phyloP scores from a whole-genome alignment of 2,329 filamentous ascomycete genomes.

The Pseudocercospora ulei region DNA sequence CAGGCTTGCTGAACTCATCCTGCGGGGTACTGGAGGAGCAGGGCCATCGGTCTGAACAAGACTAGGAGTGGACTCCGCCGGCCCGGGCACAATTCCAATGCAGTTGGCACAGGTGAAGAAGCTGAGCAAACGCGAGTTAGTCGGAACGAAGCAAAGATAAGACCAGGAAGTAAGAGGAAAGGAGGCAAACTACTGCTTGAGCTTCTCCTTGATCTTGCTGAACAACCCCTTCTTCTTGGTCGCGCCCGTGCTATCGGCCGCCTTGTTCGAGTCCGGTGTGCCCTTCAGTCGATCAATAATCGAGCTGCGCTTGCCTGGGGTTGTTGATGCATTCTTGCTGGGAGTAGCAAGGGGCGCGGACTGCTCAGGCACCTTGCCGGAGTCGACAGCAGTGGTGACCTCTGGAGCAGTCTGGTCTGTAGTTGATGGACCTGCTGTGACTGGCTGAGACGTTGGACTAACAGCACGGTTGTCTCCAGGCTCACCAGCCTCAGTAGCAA shows the following conservation, averaged over 20 bases:
- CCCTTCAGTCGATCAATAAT: conserved; percentile 30
- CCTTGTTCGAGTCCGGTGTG: conserved; percentile 37
- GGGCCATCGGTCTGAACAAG: too few species aligned
- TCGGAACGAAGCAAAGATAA: conserved; percentile 1
- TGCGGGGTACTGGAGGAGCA: background rate
- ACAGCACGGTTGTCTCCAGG: conserved; percentile 36
- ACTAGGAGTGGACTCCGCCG: too few species aligned
- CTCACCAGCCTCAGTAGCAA: conserved; percentile 14
- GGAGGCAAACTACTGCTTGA: conserved; percentile 28
- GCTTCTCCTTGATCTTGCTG: conserved; percentile 44
- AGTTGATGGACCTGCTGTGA: conserved; percentile 17
- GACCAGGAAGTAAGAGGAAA: conserved; percentile 5
- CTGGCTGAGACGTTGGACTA: conserved; percentile 37
- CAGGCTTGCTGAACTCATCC: too few species aligned
- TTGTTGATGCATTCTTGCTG: conserved; percentile 21
- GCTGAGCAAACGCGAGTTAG: background rate
- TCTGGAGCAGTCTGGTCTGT: conserved; percentile 34
- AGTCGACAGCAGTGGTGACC: conserved; percentile 37
- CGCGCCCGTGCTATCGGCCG: conserved; percentile 31
- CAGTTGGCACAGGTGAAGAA: background rate
- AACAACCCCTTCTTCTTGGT: conserved; percentile 45
- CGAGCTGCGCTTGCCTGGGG: conserved; percentile 27
- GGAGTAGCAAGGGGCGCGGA: conserved; percentile 28
- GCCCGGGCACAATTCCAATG: background rate
- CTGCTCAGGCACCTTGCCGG: conserved; percentile 28